A percentile compares a stretch with the other conserved stretches of the same genome.
phyloP scores from a whole-genome alignment of 148 eudicot genomes.

The Limonium bicolor region DNA sequence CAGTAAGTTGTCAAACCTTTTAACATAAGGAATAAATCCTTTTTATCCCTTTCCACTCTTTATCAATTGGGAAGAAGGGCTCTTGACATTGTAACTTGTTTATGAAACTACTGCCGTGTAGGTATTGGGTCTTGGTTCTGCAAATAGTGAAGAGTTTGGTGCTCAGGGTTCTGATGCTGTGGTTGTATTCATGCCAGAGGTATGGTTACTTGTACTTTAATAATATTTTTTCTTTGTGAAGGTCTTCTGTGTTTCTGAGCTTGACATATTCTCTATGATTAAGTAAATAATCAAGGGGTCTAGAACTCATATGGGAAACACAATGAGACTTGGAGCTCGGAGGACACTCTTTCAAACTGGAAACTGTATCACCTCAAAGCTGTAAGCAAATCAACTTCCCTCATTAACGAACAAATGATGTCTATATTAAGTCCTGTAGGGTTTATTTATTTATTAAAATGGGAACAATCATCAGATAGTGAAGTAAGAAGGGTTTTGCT shows the following conservation, averaged over 20 bases:
- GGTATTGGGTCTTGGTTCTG: too few species aligned
- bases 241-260: background rate
- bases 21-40: too few species aligned
- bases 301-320: conserved; percentile 1
- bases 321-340: conserved; percentile 5
- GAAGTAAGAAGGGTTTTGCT: too few species aligned
- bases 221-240: background rate
- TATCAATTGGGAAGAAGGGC: too few species aligned
- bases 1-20: conserved; percentile 19
- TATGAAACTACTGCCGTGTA: too few species aligned
- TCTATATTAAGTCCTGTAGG: too few species aligned
- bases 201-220: too few species aligned
- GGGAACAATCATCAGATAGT: too few species aligned
- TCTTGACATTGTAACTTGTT: too few species aligned
- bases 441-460: too few species aligned
- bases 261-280: background rate
- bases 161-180: conserved; percentile 34
- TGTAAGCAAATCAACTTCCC: conserved; percentile 1
- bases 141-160: conserved; percentile 60
- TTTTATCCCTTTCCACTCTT: too few species aligned
- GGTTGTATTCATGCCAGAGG: conserved; percentile 75
- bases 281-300: background rate
- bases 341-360: conserved; percentile 1
- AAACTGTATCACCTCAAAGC: conserved; percentile 3
- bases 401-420: too few species aligned